Evolutionary conservation across 139 green algal genomes (phyloP).

Genomic region (Chlorella sorokiniana): DNA sequence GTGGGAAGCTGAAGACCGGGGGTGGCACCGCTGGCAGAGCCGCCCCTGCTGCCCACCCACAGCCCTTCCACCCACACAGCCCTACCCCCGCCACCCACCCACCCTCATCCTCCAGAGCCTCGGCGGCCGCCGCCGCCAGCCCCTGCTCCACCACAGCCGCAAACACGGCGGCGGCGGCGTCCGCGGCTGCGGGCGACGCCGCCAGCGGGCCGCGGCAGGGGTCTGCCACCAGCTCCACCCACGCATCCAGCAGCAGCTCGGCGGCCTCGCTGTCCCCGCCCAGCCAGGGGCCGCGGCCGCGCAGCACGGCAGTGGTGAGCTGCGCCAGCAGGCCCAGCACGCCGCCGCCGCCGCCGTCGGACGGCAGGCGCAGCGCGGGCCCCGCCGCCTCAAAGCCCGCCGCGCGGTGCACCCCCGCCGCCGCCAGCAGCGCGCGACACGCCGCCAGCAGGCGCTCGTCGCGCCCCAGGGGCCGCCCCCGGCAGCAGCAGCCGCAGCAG

Average conservation of each 20-base stretch:
- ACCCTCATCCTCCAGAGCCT: conserved; percentile 64
- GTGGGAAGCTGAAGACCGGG: not conserved
- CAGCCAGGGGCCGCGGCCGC: conserved; percentile 21
- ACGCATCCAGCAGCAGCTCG: conserved; percentile 70
- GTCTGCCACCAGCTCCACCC: conserved; percentile 41
- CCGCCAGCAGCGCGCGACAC: conserved; percentile 52
- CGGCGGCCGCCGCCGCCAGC: conserved; percentile 55
- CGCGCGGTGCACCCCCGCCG: conserved; percentile 40
- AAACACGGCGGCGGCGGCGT: conserved; percentile 31
- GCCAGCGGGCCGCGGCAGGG: conserved; percentile 7
- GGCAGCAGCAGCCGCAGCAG: not conserved
- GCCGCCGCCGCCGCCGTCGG: conserved; percentile 33
- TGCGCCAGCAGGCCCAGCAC: conserved; percentile 50
- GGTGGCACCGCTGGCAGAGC: no score
- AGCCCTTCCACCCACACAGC: no score
- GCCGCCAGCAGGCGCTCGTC: conserved; percentile 70
- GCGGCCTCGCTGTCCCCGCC: conserved; percentile 56
- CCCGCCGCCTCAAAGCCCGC: conserved; percentile 41
- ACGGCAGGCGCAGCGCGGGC: not conserved
- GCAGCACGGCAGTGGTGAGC: conserved; percentile 55
- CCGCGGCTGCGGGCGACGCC: not conserved
- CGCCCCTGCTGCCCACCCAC: no score
- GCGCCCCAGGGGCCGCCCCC: conserved; percentile 48
- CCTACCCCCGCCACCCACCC: not conserved
- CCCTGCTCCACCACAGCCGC: conserved; percentile 35